Base-by-base conservation (phyloP, 768 basidiomycete species). In the Plicaturopsis crispa region DNA sequence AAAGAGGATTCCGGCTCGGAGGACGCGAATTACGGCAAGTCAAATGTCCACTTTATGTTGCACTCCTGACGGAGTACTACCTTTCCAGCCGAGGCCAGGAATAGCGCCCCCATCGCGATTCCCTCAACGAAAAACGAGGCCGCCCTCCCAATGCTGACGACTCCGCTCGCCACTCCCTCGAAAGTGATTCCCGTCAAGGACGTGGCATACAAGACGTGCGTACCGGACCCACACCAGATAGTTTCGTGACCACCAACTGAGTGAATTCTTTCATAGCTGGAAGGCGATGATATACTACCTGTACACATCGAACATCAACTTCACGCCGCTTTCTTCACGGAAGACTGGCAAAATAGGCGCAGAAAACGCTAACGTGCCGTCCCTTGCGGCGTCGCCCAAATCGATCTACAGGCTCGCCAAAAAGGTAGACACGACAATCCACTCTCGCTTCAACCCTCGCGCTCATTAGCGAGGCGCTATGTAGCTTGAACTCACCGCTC, bases 371-470 rank as follows among this genome's bases (percentile, higher is more conserved):
- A 14, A 14, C 14, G 14, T 28, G 14, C 26, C 26, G 10, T 28
- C 26, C 10, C 2, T 31, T 41, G 3, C 49, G 48, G 10, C 26
- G 31, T 56, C 54, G 1, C 48, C 52, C 3, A 55, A 53, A 31
- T 52, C 51, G 6, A 49, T 55, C 42, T 55, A 55, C 30, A 42
- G 45, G 12, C 39, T 55, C n/a, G 49, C 53, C 1, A 38, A 52
- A 32, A 45, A 36, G 38, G 53, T 51, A 13, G 11, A 24, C 24
- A 38, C 16, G 5, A n/a, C 4, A 17, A 21, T 8, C 24, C 16
- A 4, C 24, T n/a, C 16, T 21, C 17, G 3, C 22, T 12, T 4
- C 24, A 6, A 18, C 5, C 4, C 24, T 5, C 24, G 6, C 19
- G 31, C 5, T 14, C 7, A 16, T 30, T 12, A 23, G 16, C 10